phyloP scores from a whole-genome alignment of 2,329 filamentous ascomycete species.

The Macrophomina tecta region DNA sequence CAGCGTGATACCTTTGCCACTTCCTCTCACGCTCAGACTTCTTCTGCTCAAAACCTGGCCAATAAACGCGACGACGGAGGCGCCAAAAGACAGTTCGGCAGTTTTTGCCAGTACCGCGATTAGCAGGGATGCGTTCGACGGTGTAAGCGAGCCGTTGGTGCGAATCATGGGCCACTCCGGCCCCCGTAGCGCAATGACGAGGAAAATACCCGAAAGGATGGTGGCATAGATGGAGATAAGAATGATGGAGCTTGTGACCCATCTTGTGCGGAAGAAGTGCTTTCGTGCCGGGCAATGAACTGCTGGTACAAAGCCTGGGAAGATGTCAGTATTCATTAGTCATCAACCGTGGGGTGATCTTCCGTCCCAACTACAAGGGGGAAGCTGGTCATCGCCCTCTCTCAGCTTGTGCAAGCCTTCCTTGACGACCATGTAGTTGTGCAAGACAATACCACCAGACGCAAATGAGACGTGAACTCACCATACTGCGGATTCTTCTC shows the following conservation, averaged over 20 bases:
- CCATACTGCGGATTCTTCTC: slow-evolving; percentile 11
- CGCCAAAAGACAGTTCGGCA: slow-evolving; percentile 79
- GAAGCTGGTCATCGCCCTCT: no score
- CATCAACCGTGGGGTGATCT: neutral
- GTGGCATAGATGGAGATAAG: slow-evolving; percentile 67
- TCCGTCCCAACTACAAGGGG: neutral
- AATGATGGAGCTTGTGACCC: slow-evolving; percentile 37
- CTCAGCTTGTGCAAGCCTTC: no score
- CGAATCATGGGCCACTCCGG: slow-evolving; percentile 69
- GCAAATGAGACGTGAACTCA: neutral
- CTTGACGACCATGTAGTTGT: no score
- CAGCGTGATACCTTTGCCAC: slow-evolving; percentile 69
- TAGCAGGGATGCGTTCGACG: slow-evolving; percentile 69
- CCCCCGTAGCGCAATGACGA: slow-evolving; percentile 66
- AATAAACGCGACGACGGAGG: slow-evolving; percentile 74
- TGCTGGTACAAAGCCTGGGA: slow-evolving; percentile 40
- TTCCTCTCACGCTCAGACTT: slow-evolving; percentile 62
- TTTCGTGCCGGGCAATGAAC: slow-evolving; percentile 45
- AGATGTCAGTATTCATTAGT: neutral
- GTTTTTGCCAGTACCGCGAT: slow-evolving; percentile 76
- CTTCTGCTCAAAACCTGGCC: slow-evolving; percentile 77
- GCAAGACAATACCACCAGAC: no score
- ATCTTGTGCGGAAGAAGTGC: slow-evolving; percentile 43
- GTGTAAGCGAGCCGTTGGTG: slow-evolving; percentile 58
- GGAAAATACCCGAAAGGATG: slow-evolving; percentile 68